Base-by-base conservation (phyloP, 805 yeast species). In the Wickerhamomyces tratensis region DNA sequence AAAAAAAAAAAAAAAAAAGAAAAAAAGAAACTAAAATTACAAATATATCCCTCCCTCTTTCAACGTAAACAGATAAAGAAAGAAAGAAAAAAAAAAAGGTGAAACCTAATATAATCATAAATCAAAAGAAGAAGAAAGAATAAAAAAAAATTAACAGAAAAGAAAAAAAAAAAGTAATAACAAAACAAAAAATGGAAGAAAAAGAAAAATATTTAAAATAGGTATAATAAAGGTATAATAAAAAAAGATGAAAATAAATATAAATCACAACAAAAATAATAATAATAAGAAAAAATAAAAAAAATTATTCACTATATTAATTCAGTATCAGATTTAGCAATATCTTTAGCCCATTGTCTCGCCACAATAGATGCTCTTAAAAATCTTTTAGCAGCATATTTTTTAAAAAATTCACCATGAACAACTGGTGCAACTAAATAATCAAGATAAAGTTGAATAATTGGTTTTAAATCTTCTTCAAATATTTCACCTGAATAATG, bases 401-500 rank as follows among this genome's bases (percentile, higher is more conserved):
- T 93, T 58, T 84, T 86, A 69, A 87, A 88, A 57, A 91, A 87
- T 60, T 87, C 96, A 57, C 86, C 95, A 64, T 89, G 95, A 45
- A 78, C 80, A 41, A 88, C 85, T 10, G 95, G 95, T 38, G 82
- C 73, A 37, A 79, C 76, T 49, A 84, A 63, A 60, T 86, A 91
- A 57, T 82, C 85, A 61, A 86, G 72, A 48, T 91, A 76, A 68
- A 82, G 71, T 48, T 77, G 79, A 44, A 85, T 75, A 41, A 87
- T 80, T 35, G 86, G 85, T 49, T 72, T 71, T 61, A 93, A 62
- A 52, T 84, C 88, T 36, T 69, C 73, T 48, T 81, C 85, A 25
- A 79, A 74, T 61, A 85, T 86, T 10, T 95, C 97, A 33, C 97
- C 97, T 25, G 93, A 80, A 61, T 91, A 93, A 58, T 87, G 96